Conservation (phyloP, 2,329 filamentous ascomycete genomes). For the Allantophomopsis cytisporea region DNA sequence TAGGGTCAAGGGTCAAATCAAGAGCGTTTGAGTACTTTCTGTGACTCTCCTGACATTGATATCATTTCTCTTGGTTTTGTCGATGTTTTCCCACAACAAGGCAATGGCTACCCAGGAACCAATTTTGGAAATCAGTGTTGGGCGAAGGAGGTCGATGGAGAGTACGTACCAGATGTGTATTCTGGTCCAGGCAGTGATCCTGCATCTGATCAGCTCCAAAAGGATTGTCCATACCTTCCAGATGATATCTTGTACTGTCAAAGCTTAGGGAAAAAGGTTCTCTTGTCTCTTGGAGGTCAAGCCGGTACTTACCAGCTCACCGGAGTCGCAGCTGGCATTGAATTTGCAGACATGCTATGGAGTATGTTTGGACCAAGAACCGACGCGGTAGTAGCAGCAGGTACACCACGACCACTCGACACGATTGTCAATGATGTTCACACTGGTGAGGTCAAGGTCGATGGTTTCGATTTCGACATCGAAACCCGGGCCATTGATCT, state of each 20-base stretch:
- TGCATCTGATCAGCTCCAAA: constrained; percentile 18
- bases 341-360: constrained; percentile 24
- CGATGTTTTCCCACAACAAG: constrained; percentile 24
- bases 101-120: constrained; percentile 25
- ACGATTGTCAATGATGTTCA: neutral
- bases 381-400: constrained; percentile 11
- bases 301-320: constrained; percentile 20
- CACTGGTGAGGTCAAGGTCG: constrained; percentile 2
- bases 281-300: constrained; percentile 24
- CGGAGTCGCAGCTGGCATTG: constrained; percentile 20
- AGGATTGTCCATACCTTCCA: constrained; percentile 20
- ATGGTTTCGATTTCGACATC: constrained; percentile 10
- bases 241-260: constrained; percentile 23
- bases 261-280: constrained; percentile 22
- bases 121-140: constrained; percentile 29
- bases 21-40: constrained; percentile 21
- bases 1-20: constrained; percentile 27
- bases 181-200: constrained; percentile 13
- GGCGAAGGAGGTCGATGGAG: constrained; percentile 7
- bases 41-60: constrained; percentile 23
- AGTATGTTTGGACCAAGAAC: constrained; percentile 21
- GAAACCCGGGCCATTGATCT: constrained; percentile 4
- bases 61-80: constrained; percentile 29
- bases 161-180: constrained; percentile 16
- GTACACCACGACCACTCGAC: constrained; percentile 9